Evolutionary conservation across 257 asterid genomes (phyloP).

Genomic region (Euphrasia confusa): DNA sequence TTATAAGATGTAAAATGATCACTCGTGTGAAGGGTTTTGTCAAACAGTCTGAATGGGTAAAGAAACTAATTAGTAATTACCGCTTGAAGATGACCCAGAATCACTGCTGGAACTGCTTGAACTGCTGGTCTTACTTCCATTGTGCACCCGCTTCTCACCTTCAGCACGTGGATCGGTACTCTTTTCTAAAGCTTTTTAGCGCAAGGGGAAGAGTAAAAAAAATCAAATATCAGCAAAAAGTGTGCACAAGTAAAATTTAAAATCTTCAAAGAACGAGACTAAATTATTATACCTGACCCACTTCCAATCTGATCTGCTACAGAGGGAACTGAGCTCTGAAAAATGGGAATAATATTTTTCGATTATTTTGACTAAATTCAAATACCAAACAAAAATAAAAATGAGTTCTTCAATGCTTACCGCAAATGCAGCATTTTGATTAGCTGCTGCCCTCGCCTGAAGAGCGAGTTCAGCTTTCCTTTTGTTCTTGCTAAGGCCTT

Average conservation of each 20-base stretch:
- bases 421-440: conserved; percentile 33
- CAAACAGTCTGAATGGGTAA: background rate
- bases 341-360: conserved; percentile 12
- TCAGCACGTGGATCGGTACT: conserved; percentile 33
- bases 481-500: conserved; percentile 86
- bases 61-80: conserved; percentile 30
- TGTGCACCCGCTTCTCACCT: conserved; percentile 40
- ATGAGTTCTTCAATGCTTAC: conserved; percentile 34
- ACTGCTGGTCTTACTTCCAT: conserved; percentile 68
- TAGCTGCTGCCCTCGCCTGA: conserved; percentile 45
- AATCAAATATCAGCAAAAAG: conserved; percentile 13
- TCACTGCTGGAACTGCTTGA: conserved; percentile 94
- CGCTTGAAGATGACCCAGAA: conserved; percentile 87
- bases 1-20: background rate
- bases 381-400: conserved; percentile 10
- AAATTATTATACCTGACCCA: conserved; percentile 38
- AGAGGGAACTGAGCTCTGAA: conserved; percentile 45
- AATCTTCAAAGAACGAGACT: background rate
- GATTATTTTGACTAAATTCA: background rate
- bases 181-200: conserved; percentile 38
- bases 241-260: conserved; percentile 8
- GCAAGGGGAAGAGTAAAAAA: background rate
- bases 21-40: background rate
- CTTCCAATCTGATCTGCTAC: conserved; percentile 32
- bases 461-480: conserved; percentile 86